A percentile compares a stretch with the other conserved stretches of the same genome.
phyloP scores from a whole-genome alignment of 2,329 filamentous ascomycete genomes.

The Phialophora expanda region DNA sequence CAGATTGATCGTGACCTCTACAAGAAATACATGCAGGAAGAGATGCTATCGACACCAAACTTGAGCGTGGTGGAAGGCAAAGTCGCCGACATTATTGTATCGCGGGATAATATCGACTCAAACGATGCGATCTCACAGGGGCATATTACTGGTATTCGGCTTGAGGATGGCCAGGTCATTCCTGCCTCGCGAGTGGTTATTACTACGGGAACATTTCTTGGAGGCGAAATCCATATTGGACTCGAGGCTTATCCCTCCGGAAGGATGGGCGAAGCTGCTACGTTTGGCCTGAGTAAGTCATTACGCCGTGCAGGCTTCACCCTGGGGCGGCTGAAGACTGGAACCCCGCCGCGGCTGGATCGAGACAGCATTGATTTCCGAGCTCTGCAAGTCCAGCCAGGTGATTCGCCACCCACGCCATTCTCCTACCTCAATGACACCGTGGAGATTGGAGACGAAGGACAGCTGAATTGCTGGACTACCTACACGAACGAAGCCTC shows the following conservation, averaged over 20 bases:
- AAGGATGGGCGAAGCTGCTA: conserved; percentile 91
- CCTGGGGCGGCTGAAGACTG: conserved; percentile 90
- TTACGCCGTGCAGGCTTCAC: conserved; percentile 85
- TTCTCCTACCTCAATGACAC: conserved; percentile 87
- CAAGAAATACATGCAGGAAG: conserved; percentile 86
- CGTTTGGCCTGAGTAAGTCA: conserved; percentile 89
- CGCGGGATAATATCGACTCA: conserved; percentile 54
- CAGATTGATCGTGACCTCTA: conserved; percentile 94
- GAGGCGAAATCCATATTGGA: conserved; percentile 95
- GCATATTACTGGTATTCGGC: conserved; percentile 79
- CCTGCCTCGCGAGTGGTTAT: conserved; percentile 83
- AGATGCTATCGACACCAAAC: conserved; percentile 77
- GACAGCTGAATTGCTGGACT: conserved; percentile 83
- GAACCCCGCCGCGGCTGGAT: conserved; percentile 87
- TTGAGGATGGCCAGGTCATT: conserved; percentile 86
- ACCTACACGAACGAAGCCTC: conserved; percentile 84
- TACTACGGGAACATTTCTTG: conserved; percentile 93
- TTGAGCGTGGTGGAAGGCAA: conserved; percentile 82
- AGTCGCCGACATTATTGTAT: conserved; percentile 87
- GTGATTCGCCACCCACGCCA: conserved; percentile 83
- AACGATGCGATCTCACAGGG: conserved; percentile 62
- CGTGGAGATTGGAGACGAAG: conserved; percentile 70
- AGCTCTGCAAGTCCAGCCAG: conserved; percentile 72
- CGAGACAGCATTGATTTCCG: conserved; percentile 80
- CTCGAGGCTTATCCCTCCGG: conserved; percentile 83